Evolutionary conservation across 2,329 filamentous ascomycete species (phyloP).

Genomic region (Capronia coronata): DNA sequence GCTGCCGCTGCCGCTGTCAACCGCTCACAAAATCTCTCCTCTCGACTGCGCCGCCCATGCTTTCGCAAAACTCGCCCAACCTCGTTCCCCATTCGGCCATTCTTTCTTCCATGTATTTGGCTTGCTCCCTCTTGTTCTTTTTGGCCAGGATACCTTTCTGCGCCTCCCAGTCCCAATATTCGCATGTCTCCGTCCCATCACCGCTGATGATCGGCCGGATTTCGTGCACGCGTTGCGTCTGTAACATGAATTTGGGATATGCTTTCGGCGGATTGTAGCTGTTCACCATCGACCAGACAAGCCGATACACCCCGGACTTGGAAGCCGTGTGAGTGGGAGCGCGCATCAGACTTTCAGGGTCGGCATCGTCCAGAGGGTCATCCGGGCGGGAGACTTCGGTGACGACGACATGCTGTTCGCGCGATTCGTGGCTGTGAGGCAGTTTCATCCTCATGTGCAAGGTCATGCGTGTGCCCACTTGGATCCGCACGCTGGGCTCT

Average conservation of each 20-base stretch:
- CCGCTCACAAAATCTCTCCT: constrained; percentile 26
- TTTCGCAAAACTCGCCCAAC: constrained; percentile 36
- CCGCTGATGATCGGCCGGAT: constrained; percentile 35
- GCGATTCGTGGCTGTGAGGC: constrained; percentile 22
- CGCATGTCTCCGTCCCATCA: constrained; percentile 35
- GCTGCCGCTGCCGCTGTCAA: background rate
- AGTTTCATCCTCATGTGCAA: constrained; percentile 41
- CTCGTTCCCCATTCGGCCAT: constrained; percentile 40
- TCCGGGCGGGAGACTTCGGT: constrained; percentile 27
- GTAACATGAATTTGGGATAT: constrained; percentile 35
- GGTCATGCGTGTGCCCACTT: constrained; percentile 39
- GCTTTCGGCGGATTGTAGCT: constrained; percentile 32
- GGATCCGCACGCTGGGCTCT: constrained; percentile 30
- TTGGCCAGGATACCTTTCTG: constrained; percentile 40
- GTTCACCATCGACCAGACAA: constrained; percentile 34
- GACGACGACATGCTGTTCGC: constrained; percentile 21
- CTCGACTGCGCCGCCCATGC: constrained; percentile 32
- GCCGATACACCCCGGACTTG: constrained; percentile 24
- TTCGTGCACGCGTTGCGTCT: constrained; percentile 45
- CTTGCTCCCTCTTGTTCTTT: constrained; percentile 40
- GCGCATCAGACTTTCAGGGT: constrained; percentile 22
- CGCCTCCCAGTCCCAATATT: constrained; percentile 38
- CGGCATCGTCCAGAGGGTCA: constrained; percentile 18
- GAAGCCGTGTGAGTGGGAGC: constrained; percentile 27
- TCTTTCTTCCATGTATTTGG: constrained; percentile 32